Base-by-base conservation (phyloP, 352 stramenopile genomes). In the Phytophthora sansomeana region DNA sequence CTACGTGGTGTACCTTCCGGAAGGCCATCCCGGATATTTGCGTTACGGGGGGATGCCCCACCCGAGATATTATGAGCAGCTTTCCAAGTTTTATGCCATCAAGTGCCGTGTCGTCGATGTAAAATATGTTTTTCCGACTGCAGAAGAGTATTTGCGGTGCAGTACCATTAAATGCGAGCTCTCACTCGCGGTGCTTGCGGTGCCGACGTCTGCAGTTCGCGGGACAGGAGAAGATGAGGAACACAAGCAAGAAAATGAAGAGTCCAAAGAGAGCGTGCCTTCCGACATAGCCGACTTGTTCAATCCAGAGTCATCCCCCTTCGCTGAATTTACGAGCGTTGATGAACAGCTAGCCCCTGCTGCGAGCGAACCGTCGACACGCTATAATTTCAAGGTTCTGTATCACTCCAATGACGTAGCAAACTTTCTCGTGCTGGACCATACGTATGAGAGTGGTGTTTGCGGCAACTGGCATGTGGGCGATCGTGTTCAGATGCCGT, bases 401-500 rank as follows among this genome's bases (percentile, higher is more conserved):
- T 92, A 89, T 38, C 88, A 93, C 39, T 85, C 88, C 6, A 86
- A 94, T 59, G 84, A 96, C 44, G 72, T 91, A 9, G 81, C 88
- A 5, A 95, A 96, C 46, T 97, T 96, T 46, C 48, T 97, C 26
- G 75, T 97, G 28, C 65, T 96, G n/a, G 82, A 95, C 52, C 84
- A 96, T 51, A 65, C 82, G 6, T 96, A 90, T 43, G 87, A 95
- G 39, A 88, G 69, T 43, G 88, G 88, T 14, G 81, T 97, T n/a
- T 81, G 75, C n/a, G 76, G 75, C 10, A 72, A 75, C 9, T 95
- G 87, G 85, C 59, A 70, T n/a, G 55, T 89, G 7, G 85, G 85
- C 10, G 84, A 96, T 52, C 77, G 82, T 6, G 77, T 97, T 14
- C 78, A 89, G 50, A 91, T 90, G 73, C 83, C 86, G 9, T 89